phyloP scores from a whole-genome alignment of 2,329 filamentous ascomycete genomes.

The Cadophora malorum region DNA sequence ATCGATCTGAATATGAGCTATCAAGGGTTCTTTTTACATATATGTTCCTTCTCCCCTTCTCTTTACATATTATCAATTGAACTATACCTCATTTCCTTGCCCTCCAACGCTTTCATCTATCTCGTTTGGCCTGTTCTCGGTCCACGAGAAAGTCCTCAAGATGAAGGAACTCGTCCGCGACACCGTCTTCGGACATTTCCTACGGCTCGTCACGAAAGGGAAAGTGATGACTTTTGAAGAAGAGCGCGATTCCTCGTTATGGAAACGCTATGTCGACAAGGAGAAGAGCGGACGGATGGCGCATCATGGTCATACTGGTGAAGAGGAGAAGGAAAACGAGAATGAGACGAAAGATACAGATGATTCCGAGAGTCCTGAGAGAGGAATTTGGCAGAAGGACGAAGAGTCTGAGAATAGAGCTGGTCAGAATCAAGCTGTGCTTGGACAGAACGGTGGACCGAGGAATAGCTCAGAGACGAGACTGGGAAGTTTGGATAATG shows the following conservation, averaged over 20 bases:
- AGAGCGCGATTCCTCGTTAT: constrained; percentile 55
- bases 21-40: not conserved
- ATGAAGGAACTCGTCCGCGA: constrained; percentile 52
- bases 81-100: not conserved
- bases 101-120: not conserved
- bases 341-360: not conserved
- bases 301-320: constrained; percentile 50
- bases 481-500: constrained; percentile 26
- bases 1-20: not conserved
- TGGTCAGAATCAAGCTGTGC: constrained; percentile 2
- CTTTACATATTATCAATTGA: not conserved
- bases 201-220: constrained; percentile 49
- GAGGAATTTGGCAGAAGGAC: constrained; percentile 39
- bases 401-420: constrained; percentile 21
- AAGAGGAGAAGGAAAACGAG: constrained; percentile 40
- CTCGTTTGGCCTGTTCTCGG: not conserved
- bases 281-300: constrained; percentile 57
- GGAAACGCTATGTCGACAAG: constrained; percentile 55
- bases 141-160: not conserved
- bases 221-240: constrained; percentile 52
- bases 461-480: constrained; percentile 31
- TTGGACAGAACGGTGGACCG: not conserved
- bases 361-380: constrained; percentile 10
- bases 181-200: constrained; percentile 48
- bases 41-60: not conserved